Evolutionary conservation across 225 moss, liverwort and hornwort species (phyloP).

Genomic region (Antitrichia curtipendula): DNA sequence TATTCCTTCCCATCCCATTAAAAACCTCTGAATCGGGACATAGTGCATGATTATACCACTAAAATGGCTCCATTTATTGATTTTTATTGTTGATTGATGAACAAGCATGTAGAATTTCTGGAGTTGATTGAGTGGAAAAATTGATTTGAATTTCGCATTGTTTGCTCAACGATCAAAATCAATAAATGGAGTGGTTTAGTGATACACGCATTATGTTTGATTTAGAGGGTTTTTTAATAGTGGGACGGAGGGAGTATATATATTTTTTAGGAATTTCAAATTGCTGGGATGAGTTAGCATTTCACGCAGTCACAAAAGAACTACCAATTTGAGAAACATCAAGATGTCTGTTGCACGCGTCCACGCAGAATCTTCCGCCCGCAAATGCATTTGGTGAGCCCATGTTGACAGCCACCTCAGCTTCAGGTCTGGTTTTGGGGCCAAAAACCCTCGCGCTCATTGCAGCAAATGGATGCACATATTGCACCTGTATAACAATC

Average conservation of each 20-base stretch:
- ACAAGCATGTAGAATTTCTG: neutral
- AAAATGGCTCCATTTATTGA: neutral
- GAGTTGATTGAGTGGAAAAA: accelerated
- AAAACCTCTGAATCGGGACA: accelerated
- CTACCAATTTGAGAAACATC: slow-evolving; percentile 21
- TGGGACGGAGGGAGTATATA: neutral
- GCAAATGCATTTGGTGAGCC: slow-evolving; percentile 6
- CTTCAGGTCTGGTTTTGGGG: slow-evolving; percentile 9
- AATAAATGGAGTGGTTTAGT: neutral
- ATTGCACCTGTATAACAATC: slow-evolving; percentile 9
- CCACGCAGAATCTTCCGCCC: slow-evolving; percentile 21
- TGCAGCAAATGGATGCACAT: slow-evolving; percentile 18
- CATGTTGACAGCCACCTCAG: slow-evolving; percentile 9
- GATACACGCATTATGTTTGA: accelerated
- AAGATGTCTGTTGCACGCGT: neutral
- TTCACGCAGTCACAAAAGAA: neutral
- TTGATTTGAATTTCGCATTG: neutral
- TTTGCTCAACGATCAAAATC: neutral
- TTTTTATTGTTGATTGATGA: neutral
- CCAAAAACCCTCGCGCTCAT: slow-evolving; percentile 18
- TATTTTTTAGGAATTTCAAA: neutral
- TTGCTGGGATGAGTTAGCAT: neutral
- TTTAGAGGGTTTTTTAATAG: neutral
- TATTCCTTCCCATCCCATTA: accelerated
- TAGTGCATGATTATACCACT: neutral